Evolutionary conservation across 2,329 filamentous ascomycete species (phyloP), one percentile per base, ranked within the genome.

Genomic region (Neopestalotiopsis sp.): DNA sequence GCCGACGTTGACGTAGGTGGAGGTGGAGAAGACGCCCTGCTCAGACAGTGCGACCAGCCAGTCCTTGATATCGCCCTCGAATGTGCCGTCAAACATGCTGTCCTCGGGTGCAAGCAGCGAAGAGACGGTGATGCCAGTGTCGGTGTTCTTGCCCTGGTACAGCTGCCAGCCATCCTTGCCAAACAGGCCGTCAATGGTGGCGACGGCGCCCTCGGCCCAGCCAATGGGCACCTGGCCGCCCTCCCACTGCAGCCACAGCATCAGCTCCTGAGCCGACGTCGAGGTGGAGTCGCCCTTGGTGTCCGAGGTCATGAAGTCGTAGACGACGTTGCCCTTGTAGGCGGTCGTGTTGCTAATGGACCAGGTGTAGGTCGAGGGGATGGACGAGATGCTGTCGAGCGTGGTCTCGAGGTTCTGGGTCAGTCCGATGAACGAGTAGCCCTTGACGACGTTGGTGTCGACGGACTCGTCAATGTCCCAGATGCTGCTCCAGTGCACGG

Each of bases 181-280:
- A 67, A 77, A 81, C 7, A 81, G 74, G 28, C 74, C 71, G 42
- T 78, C 71, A 56, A 82, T 76, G 0, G 80, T 83, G 3, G 79
- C 77, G 24, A 79, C 75, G 42, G 76, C 70, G 1, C 77, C 77
- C 57, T 75, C 73, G 6, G 73, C 70, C 76, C 79, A 84, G 59
- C 82, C 82, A 68, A 84, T 84, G 14, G 82, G 82, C 4, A 83
- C 74, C 69, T 84, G 82, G 2, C 81, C 81, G 20, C 81, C 81
- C n/a, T 81, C 80, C 67, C 80, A 83, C 32, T 80, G 77, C 2
- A 84, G 77, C 82, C 82, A 84, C 14, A 84, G 81, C 82, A 84
- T 84, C 30, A 82, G 76, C 69, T 84, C 81, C 68, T 82, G 81
- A 0, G 81, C 79, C 5, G 71, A 68, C 40, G 73, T 74, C 20